Conservation (phyloP, 2,329 filamentous ascomycete species). For the Anthostomella pinea region DNA sequence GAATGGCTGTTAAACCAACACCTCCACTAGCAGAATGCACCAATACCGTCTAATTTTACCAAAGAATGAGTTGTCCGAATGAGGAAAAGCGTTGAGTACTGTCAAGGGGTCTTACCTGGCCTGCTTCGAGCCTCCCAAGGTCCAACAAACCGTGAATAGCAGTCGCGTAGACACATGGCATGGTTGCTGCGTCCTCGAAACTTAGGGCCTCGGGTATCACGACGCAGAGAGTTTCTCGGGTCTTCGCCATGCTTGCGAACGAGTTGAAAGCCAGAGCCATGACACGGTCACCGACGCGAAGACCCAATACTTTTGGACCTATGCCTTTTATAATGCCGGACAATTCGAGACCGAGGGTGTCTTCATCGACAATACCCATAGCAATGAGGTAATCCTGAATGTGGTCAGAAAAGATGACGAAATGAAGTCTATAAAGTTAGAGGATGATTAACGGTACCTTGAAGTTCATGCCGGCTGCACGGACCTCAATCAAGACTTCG, state of each 20-base stretch:
- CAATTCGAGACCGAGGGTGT: constrained; percentile 10
- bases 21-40: constrained; percentile 16
- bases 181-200: constrained; percentile 14
- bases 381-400: constrained; percentile 1
- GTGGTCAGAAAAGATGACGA: too few relatives aligned
- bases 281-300: constrained; percentile 10
- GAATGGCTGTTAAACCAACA: constrained; percentile 14
- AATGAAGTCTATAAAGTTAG: too few relatives aligned
- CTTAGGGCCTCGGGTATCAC: constrained; percentile 11
- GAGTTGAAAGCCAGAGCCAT: constrained; percentile 1
- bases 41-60: constrained; percentile 12
- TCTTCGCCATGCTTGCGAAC: constrained; percentile 1
- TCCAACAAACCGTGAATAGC: constrained; percentile 9
- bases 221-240: not conserved
- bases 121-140: constrained; percentile 4
- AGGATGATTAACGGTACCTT: too few relatives aligned
- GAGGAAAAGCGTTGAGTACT: too few relatives aligned
- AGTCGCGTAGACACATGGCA: constrained; percentile 13
- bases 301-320: constrained; percentile 6
- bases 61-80: too few relatives aligned
- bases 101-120: too few relatives aligned
- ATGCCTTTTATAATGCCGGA: constrained; percentile 6
- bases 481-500: constrained; percentile 7
- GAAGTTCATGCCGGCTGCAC: constrained; percentile 17
- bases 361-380: constrained; percentile 5